Conservation (phyloP, 2,329 filamentous ascomycete genomes). For the Fusarium newnesense region DNA sequence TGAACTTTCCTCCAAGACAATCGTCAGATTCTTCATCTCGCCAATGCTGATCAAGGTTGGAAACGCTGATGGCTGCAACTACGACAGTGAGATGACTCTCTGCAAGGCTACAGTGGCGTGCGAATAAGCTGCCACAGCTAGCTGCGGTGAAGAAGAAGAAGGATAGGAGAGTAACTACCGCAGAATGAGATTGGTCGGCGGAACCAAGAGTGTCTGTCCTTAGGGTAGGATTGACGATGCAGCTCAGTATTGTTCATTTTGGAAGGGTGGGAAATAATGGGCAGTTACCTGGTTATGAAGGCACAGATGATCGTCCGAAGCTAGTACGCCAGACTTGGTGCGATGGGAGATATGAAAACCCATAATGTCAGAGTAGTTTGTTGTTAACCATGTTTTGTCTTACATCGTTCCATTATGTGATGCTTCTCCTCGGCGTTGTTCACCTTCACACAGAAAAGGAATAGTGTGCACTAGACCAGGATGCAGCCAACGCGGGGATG, state of each 20-base stretch:
- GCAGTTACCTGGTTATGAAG: no score
- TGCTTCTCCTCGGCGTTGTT: background rate
- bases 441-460: conserved; percentile 28
- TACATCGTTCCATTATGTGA: background rate
- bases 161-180: no score
- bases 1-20: no score
- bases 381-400: background rate
- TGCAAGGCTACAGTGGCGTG: background rate
- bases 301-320: no score
- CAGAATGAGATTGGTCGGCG: no score
- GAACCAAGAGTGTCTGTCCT: no score
- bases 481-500: conserved; percentile 19
- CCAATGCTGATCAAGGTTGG: conserved; percentile 1
- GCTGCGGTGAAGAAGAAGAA: no score
- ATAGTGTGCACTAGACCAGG: conserved; percentile 8
- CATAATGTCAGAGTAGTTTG: background rate
- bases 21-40: background rate
- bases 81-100: background rate
- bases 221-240: no score
- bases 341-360: background rate
- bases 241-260: no score
- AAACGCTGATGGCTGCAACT: conserved; percentile 8
- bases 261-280: no score
- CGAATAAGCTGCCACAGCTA: background rate
- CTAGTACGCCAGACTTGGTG: background rate